Evolutionary conservation across 2,329 filamentous ascomycete genomes (phyloP), one percentile per base, ranked within the genome.

Genomic region (Cylindrodendrum hubeiense): DNA sequence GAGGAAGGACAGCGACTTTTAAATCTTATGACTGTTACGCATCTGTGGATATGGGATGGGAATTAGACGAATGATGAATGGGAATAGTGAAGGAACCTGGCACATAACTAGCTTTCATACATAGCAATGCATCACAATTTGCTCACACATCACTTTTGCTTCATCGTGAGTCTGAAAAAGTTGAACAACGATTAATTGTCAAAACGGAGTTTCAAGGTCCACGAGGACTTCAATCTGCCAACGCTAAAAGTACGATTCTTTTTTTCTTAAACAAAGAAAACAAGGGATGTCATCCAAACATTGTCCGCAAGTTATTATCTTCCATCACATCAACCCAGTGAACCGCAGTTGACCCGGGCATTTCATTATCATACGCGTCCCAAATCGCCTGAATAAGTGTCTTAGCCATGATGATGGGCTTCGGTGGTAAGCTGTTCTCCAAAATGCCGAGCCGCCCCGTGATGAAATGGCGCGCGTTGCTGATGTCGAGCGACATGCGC

Each of bases 241-340:
- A 24, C 21, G 17, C 39, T 28, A 52, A 22, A 34, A 24, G n/a
- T n/a, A n/a, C 15, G 39, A 37, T 41, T 39, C 47, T 28, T 34
- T 19, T 17, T 13, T n/a, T n/a, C n/a, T n/a, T n/a, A n/a, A n/a
- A n/a, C n/a, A n/a, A n/a, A n/a, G n/a, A n/a, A n/a, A 22, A 53
- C 33, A 54, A 6, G 7, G 13, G 6, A 8, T 17, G n/a, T 56
- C 65, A 79, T 12, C 77, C 77, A 73, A 79, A 79, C 72, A 79
- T 71, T 19, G 77, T 78, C 4, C 74, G 70, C 26, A 79, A 57
- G 24, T 77, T 72, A 17, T 74, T 74, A 4, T 76, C 71, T 53
- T 78, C 78, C 80, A 82, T 83, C 5, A 83, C 79, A 53, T 83
- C 81, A 4, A 82, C 74, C 81, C 81, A 83, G 46, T 83, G 81